Evolutionary conservation across 2,329 filamentous ascomycete genomes (phyloP).

Genomic region (Pestalotiopsis sp.): DNA sequence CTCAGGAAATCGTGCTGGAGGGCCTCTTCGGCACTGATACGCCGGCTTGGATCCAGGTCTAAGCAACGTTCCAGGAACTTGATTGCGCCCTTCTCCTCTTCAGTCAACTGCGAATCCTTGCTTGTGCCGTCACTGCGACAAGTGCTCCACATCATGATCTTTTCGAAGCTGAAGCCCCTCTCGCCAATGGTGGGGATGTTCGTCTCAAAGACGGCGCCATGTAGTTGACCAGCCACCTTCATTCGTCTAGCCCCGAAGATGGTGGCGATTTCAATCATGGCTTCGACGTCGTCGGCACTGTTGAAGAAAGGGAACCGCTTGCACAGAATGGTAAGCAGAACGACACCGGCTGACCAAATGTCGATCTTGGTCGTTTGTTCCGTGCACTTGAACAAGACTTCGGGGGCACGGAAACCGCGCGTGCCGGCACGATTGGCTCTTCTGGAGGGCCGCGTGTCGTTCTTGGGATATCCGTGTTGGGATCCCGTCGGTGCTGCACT

Average conservation of each 20-base stretch:
- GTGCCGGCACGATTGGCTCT: constrained; percentile 95
- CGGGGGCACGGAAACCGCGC: constrained; percentile 91
- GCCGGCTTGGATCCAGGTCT: constrained; percentile 73
- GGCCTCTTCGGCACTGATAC: constrained; percentile 77
- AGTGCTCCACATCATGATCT: constrained; percentile 95
- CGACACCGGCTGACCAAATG: constrained; percentile 97
- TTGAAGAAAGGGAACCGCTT: constrained; percentile 98
- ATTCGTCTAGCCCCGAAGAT: constrained; percentile 89
- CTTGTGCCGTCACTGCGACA: constrained; percentile 68
- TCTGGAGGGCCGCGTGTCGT: constrained; percentile 83
- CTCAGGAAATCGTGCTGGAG: constrained; percentile 71
- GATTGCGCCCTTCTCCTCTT: constrained; percentile 73
- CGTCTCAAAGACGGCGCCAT: constrained; percentile 91
- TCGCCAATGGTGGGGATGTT: constrained; percentile 89
- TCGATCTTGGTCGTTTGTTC: constrained; percentile 93
- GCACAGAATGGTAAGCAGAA: constrained; percentile 90
- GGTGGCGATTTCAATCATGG: constrained; percentile 94
- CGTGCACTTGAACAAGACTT: constrained; percentile 96
- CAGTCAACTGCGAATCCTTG: constrained; percentile 54
- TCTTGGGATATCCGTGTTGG: constrained; percentile 79
- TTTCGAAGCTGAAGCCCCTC: constrained; percentile 84
- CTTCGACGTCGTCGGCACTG: constrained; percentile 95
- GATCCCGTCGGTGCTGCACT: constrained; percentile 52
- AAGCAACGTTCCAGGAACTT: constrained; percentile 73
- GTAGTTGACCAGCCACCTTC: constrained; percentile 78